A percentile compares a stretch with the other conserved stretches of the same genome.
phyloP scores from a whole-genome alignment of 108 stramenopile species.

The Seminavis robusta region DNA sequence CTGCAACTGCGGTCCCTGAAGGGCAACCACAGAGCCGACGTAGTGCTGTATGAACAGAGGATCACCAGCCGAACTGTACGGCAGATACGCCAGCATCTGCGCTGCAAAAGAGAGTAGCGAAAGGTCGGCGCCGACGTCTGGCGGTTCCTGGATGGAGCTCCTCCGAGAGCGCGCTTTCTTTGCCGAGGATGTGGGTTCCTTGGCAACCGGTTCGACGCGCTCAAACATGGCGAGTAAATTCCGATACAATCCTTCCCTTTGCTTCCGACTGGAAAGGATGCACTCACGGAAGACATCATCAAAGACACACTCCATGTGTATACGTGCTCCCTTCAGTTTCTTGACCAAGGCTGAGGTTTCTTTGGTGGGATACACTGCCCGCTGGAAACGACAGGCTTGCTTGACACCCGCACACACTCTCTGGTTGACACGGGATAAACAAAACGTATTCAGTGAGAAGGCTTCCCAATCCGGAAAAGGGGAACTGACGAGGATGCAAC shows the following conservation, averaged over 20 bases:
- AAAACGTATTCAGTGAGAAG: too few species aligned
- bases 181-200: conserved; percentile 30
- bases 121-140: conserved; percentile 27
- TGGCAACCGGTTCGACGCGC: too few species aligned
- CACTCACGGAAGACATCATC: conserved; percentile 72
- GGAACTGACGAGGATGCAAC: too few species aligned
- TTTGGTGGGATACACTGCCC: conserved; percentile 41
- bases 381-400: conserved; percentile 72
- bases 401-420: conserved; percentile 78
- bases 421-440: too few species aligned
- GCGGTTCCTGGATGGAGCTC: neutral
- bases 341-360: conserved; percentile 60
- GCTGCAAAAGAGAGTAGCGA: conserved; percentile 66
- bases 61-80: conserved; percentile 67
- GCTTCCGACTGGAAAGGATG: conserved; percentile 60
- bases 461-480: too few species aligned
- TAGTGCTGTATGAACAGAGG: conserved; percentile 73
- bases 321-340: conserved; percentile 23
- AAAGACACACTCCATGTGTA: conserved; percentile 71
- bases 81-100: conserved; percentile 79
- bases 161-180: conserved; percentile 10
- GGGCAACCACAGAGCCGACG: conserved; percentile 48
- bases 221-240: conserved; percentile 46
- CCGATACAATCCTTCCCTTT: conserved; percentile 66
- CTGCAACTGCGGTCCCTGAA: conserved; percentile 58